Evolutionary conservation across 2,329 filamentous ascomycete species (phyloP), one percentile per base, ranked within the genome.

Genomic region (Colletotrichum acutatum): DNA sequence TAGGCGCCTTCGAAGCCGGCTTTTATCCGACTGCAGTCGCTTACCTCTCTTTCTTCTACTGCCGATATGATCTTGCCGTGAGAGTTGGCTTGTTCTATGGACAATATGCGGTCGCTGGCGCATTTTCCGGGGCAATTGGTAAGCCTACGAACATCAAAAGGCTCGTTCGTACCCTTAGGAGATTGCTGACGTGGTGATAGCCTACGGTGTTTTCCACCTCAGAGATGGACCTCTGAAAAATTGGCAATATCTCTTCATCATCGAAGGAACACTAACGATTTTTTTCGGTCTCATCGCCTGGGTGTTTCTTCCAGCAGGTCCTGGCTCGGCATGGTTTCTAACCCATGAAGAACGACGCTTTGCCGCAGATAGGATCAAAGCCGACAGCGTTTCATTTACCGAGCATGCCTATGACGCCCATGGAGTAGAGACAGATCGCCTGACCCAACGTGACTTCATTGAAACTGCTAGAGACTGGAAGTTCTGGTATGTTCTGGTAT

Each of bases 1-100:
- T 79, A 74, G 81, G 74, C 0, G 58, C 53, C 19, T 76, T 71
- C 72, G 78, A 79, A 82, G 86, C 88, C 61, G 89, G 89, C 3
- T 90, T 91, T 76, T 91, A 90, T 75, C 88, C 89, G 4, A 88
- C 88, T 0, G 86, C 87, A 2, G 87, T 90, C 19, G 85, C 85
- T n/a, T 91, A 90, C 75, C 83, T 91, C 32, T 88, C 87, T 22
- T 81, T 88, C 64, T 90, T 90, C 78, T 90, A 90, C 76, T 88
- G 87, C 5, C 85, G 87, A 57, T 90, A 85, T 78, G 88, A 90
- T 74, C 89, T 90, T 71, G 89, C 84, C 4, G 83, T 84, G 19
- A 83, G 88, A 1, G 78, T 90, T 22, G 87, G 84, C 4, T 79
- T 90, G 53, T 90, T 90, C 76, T 90, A 89, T 74, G 88, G 89